Percentiles rank a stretch among this genome's conserved stretches.
Conservation (phyloP, 441 rosid species). For the Pelargonium fulgidum region DNA sequence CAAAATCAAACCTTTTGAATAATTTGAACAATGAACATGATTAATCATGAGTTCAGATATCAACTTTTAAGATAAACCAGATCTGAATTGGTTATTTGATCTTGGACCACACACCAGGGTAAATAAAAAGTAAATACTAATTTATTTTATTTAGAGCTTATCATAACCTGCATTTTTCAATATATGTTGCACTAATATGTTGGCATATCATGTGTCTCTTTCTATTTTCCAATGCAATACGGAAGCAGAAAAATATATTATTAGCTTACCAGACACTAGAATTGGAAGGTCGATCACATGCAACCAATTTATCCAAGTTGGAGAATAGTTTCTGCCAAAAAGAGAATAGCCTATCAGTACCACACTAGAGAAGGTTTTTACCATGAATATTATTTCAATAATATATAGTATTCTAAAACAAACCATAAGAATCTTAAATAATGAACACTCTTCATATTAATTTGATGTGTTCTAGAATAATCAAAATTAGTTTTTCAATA, state of each 20-base stretch:
- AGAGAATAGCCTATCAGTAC: conserved; percentile 13
- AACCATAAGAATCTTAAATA: not conserved
- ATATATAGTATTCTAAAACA: not conserved
- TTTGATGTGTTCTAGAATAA: not conserved
- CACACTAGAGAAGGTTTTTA: not conserved
- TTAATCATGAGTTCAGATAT: not conserved
- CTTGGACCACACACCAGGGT: not conserved
- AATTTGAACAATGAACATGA: not conserved
- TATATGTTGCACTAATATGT: not conserved
- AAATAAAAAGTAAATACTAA: not conserved
- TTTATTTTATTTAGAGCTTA: not conserved
- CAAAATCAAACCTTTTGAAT: not conserved
- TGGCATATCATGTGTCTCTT: not conserved
- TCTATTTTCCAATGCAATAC: not conserved
- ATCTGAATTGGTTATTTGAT: not conserved
- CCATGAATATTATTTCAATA: not conserved
- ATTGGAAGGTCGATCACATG: conserved; percentile 68
- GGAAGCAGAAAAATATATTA: conserved; percentile 12
- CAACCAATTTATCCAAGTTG: conserved; percentile 73
- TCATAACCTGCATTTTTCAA: not conserved
- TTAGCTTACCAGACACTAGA: conserved; percentile 59
- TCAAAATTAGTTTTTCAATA: not conserved
- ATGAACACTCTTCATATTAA: not conserved
- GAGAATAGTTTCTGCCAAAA: conserved; percentile 58
- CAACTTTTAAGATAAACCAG: not conserved